These are phyloP conservation scores for Globisporangium viniferum DNA, from an alignment of 352 stramenopile genomes.

Conservation along the genomic window DNA sequence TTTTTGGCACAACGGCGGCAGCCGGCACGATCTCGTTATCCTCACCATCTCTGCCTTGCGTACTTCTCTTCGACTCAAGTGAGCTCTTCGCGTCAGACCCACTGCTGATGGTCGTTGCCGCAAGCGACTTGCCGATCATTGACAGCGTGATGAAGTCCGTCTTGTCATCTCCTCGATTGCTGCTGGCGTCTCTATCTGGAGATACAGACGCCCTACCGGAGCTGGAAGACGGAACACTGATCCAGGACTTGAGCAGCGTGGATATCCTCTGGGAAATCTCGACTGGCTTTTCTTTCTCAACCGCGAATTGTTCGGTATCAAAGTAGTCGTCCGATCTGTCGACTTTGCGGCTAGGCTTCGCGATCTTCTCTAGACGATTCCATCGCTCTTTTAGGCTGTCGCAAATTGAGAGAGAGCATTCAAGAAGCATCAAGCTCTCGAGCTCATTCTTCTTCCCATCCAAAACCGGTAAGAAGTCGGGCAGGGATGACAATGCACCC, in stretches of 20 bases:
- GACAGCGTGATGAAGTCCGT: slow-evolving; percentile 23
- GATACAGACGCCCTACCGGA: slow-evolving; percentile 4
- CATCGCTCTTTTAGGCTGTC: slow-evolving; percentile 62
- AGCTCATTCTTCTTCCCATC: slow-evolving; percentile 36
- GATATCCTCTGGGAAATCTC: slow-evolving; percentile 57
- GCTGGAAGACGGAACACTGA: slow-evolving; percentile 26
- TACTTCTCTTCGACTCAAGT: neutral
- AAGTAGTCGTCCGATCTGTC: slow-evolving; percentile 28
- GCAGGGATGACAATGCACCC: slow-evolving; percentile 15
- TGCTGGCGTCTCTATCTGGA: slow-evolving; percentile 7
- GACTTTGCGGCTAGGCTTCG: slow-evolving; percentile 30
- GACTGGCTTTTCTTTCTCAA: slow-evolving; percentile 46
- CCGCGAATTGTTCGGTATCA: slow-evolving; percentile 57
- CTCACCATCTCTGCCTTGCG: neutral
- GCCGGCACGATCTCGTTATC: slow-evolving; percentile 6
- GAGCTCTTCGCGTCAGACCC: neutral
- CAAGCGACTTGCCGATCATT: slow-evolving; percentile 15
- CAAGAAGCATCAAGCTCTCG: slow-evolving; percentile 46
- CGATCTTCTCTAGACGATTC: slow-evolving; percentile 51
- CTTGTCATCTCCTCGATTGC: neutral
- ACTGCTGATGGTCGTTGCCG: slow-evolving; percentile 3
- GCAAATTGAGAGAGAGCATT: slow-evolving; percentile 56
- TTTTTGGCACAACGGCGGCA: slow-evolving; percentile 37
- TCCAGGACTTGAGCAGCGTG: slow-evolving; percentile 54
- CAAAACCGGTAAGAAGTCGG: slow-evolving; percentile 47